These are phyloP conservation scores for Penicillium concentricum DNA, from an alignment of 2,329 filamentous ascomycete genomes.

Conservation along the genomic window DNA sequence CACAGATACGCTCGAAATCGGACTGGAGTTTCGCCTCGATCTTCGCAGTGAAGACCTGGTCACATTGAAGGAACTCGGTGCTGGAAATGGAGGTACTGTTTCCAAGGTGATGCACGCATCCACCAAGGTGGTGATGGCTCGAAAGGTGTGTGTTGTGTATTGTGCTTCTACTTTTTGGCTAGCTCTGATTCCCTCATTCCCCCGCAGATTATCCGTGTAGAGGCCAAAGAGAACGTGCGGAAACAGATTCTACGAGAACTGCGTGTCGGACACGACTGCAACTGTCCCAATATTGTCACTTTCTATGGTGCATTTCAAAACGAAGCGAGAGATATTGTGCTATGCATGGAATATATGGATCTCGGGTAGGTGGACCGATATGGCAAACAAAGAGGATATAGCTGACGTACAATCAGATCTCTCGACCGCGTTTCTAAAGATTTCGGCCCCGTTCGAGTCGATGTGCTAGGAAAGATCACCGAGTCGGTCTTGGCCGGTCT, in stretches of 20 bases:
- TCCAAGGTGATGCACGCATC: slow-evolving; percentile 96
- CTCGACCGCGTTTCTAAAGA: slow-evolving; percentile 91
- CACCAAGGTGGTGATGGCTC: slow-evolving; percentile 94
- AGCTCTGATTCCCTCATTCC: slow-evolving; percentile 1
- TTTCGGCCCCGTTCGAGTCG: slow-evolving; percentile 91
- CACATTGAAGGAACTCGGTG: slow-evolving; percentile 89
- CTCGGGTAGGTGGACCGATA: slow-evolving; percentile 70
- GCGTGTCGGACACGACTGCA: slow-evolving; percentile 97
- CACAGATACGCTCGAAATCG: slow-evolving; percentile 82
- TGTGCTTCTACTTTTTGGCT: neutral
- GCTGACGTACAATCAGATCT: slow-evolving; percentile 57
- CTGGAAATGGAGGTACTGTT: slow-evolving; percentile 95
- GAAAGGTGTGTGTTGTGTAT: slow-evolving; percentile 66
- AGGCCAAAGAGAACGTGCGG: slow-evolving; percentile 94
- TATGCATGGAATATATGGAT: slow-evolving; percentile 99
- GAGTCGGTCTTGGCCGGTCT: slow-evolving; percentile 91
- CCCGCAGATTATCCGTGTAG: slow-evolving; percentile 86
- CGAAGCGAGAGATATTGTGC: slow-evolving; percentile 94
- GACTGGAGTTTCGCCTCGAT: slow-evolving; percentile 94
- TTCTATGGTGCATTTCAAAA: slow-evolving; percentile 98
- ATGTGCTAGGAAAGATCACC: slow-evolving; percentile 95
- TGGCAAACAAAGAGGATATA: slow-evolving; percentile 8
- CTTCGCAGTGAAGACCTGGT: slow-evolving; percentile 88
- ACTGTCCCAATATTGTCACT: slow-evolving; percentile 93
- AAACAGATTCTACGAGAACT: slow-evolving; percentile 96